Evolutionary conservation across 2,329 filamentous ascomycete genomes (phyloP).

Genomic region (Thyridium curvatum): DNA sequence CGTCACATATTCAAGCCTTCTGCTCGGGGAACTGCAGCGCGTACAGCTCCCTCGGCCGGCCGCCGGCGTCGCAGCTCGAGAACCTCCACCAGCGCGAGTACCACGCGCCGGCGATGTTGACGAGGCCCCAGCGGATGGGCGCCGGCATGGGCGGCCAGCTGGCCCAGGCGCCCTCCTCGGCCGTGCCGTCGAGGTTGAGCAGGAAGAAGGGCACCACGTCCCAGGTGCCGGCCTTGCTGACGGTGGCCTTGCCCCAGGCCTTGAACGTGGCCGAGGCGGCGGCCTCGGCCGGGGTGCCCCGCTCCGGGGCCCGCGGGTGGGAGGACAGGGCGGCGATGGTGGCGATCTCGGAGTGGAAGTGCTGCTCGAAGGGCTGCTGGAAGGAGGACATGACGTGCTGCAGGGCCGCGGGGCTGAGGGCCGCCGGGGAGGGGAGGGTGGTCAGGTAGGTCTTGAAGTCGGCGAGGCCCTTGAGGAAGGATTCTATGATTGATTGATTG

Average conservation of each 20-base stretch:
- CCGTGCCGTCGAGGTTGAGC: slow-evolving; percentile 53
- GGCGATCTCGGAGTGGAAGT: slow-evolving; percentile 49
- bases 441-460: slow-evolving; percentile 47
- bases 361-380: slow-evolving; percentile 41
- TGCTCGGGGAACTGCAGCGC: slow-evolving; percentile 26
- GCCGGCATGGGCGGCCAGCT: slow-evolving; percentile 60
- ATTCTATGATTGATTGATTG: slow-evolving; percentile 21
- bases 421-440: slow-evolving; percentile 29
- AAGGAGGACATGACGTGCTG: slow-evolving; percentile 44
- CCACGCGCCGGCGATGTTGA: slow-evolving; percentile 51
- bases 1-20: too few relatives aligned
- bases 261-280: slow-evolving; percentile 46
- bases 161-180: slow-evolving; percentile 53
- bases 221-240: slow-evolving; percentile 52
- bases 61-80: slow-evolving; percentile 51
- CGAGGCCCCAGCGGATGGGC: slow-evolving; percentile 51
- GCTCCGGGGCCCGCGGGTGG: slow-evolving; percentile 43
- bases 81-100: slow-evolving; percentile 59
- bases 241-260: slow-evolving; percentile 56
- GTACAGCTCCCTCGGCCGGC: slow-evolving; percentile 47
- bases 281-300: slow-evolving; percentile 35
- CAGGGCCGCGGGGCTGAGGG: slow-evolving; percentile 38
- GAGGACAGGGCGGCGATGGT: slow-evolving; percentile 42
- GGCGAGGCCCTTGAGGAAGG: slow-evolving; percentile 45
- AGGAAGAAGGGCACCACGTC: slow-evolving; percentile 61